phyloP scores from a whole-genome alignment of 345 rosid genomes.

The Gossypioides kirkii region DNA sequence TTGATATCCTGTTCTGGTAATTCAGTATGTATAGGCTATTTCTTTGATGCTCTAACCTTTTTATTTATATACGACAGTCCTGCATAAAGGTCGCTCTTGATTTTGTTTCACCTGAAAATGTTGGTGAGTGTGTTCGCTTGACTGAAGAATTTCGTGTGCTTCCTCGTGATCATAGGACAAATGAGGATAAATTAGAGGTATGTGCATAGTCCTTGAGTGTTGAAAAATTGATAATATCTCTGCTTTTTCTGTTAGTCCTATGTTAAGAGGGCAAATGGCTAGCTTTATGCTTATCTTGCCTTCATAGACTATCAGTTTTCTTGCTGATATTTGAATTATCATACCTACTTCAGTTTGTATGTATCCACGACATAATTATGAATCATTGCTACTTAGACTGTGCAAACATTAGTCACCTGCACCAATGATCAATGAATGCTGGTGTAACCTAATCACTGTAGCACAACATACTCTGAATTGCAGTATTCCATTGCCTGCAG shows the following conservation, averaged over 20 bases:
- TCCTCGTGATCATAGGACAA: constrained; percentile 40
- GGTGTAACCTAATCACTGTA: background rate
- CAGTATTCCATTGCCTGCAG: background rate
- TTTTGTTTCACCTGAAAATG: constrained; percentile 58
- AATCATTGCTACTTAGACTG: background rate
- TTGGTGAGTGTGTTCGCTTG: constrained; percentile 47
- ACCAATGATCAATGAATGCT: background rate
- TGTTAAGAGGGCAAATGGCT: background rate
- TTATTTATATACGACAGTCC: constrained; percentile 24
- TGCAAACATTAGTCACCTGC: background rate
- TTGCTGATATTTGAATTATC: background rate
- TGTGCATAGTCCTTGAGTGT: background rate
- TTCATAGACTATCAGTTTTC: background rate
- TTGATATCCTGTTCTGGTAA: background rate
- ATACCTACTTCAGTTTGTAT: background rate
- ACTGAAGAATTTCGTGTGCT: constrained; percentile 50
- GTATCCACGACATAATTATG: background rate
- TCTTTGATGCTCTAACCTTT: background rate
- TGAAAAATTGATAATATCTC: background rate
- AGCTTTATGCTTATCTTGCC: background rate
- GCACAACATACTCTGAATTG: background rate
- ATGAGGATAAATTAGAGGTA: constrained; percentile 51
- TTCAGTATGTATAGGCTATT: background rate
- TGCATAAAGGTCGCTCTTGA: constrained; percentile 49
- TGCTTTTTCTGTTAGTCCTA: background rate